Evolutionary conservation across 2,329 filamentous ascomycete genomes (phyloP).

Genomic region (Tympanopsis confertula): DNA sequence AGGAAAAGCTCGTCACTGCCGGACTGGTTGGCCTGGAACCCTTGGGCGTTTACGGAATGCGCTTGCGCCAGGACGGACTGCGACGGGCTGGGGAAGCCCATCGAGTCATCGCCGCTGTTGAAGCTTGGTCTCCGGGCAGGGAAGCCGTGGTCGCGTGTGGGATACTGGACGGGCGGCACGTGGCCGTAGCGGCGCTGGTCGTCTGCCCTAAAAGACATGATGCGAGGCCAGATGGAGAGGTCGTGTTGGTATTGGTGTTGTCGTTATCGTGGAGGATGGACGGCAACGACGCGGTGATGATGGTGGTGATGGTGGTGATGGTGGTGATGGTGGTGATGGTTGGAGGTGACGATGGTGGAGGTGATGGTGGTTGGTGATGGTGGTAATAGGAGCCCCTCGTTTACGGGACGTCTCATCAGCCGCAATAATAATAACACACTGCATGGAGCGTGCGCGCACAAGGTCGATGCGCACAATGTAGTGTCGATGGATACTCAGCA

Average conservation of each 20-base stretch:
- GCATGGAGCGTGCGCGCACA: too few relatives aligned
- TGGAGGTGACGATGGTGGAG: too few relatives aligned
- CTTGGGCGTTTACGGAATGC: constrained; percentile 15
- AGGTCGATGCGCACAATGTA: too few relatives aligned
- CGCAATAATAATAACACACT: too few relatives aligned
- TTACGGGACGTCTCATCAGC: too few relatives aligned
- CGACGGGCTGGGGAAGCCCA: constrained; percentile 31
- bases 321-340: too few relatives aligned
- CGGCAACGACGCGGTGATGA: too few relatives aligned
- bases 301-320: too few relatives aligned
- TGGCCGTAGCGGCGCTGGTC: constrained; percentile 54
- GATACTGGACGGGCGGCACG: constrained; percentile 54
- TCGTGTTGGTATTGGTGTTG: not conserved
- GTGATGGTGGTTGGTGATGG: too few relatives aligned
- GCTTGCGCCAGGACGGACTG: constrained; percentile 15
- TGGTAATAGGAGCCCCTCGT: too few relatives aligned
- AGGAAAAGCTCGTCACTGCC: constrained; percentile 55
- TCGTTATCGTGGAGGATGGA: too few relatives aligned
- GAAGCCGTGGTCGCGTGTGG: constrained; percentile 31
- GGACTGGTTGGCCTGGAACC: constrained; percentile 8
- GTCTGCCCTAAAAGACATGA: constrained; percentile 54
- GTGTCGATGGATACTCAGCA: too few relatives aligned
- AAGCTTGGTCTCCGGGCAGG: constrained; percentile 55
- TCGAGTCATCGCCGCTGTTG: constrained; percentile 62
- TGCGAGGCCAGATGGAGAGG: not conserved